phyloP scores from a whole-genome alignment of 495 filamentous ascomycete species.

The Apiosordaria backusii region DNA sequence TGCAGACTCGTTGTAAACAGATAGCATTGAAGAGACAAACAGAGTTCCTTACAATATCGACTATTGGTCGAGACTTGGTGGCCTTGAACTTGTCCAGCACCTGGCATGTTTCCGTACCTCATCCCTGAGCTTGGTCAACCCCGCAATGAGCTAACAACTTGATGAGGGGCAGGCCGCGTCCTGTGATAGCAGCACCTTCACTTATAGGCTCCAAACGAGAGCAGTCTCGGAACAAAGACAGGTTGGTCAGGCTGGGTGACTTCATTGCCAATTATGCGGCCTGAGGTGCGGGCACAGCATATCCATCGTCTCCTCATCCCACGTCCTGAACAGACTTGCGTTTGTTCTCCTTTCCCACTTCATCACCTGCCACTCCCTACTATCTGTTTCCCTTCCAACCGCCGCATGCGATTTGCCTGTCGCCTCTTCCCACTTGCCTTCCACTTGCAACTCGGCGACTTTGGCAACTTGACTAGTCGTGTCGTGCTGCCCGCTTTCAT shows the following conservation, averaged over 20 bases:
- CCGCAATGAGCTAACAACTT: not conserved
- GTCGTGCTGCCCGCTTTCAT: slow-evolving; percentile 1
- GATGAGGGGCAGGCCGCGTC: slow-evolving; percentile 1
- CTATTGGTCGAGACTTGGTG: not conserved
- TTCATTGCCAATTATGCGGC: slow-evolving; percentile 20
- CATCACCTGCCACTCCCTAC: not conserved
- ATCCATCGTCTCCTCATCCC: not conserved
- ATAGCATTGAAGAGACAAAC: too few species aligned
- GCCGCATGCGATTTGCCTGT: not conserved
- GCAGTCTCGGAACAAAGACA: not conserved
- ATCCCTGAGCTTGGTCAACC: slow-evolving; percentile 1
- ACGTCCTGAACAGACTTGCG: not conserved
- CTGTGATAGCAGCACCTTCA: not conserved
- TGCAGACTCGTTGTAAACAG: not conserved
- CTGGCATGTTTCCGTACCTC: not conserved
- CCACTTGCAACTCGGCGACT: slow-evolving; percentile 2
- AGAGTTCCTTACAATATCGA: not conserved
- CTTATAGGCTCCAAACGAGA: slow-evolving; percentile 1
- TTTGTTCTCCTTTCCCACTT: not conserved
- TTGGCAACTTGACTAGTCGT: slow-evolving; percentile 1
- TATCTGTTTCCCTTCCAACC: not conserved
- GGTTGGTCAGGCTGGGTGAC: slow-evolving; percentile 19
- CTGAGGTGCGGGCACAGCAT: slow-evolving; percentile 11
- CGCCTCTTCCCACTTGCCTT: not conserved
- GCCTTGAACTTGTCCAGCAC: not conserved